Evolutionary conservation across 768 basidiomycete species (phyloP), one percentile per base, ranked within the genome.

Genomic region (Termitomyces sp.): DNA sequence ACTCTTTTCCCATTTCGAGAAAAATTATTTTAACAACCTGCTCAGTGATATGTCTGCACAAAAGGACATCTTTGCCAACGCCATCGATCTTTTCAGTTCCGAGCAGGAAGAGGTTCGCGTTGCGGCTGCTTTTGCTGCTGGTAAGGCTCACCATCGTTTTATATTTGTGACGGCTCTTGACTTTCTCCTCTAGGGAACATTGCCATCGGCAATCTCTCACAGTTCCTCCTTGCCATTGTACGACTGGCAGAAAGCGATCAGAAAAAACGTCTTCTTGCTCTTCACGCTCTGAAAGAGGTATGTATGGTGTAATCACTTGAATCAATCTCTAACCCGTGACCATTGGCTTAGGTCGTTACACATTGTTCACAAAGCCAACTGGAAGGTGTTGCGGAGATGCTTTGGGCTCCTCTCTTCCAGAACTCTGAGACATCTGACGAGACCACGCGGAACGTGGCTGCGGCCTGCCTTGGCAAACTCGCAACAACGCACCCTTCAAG

Each of bases 241-340:
- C 87, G 87, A 67, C 82, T 92, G 65, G 81, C 90, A 48, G 82
- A 92, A 73, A 83, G 78, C 11, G 87, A 94, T 69, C 80, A 84
- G 10, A 86, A 88, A 74, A 94, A 88, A 69, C 85, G 94, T 10
- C 73, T 98, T 37, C 77, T 98, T 29, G 88, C 94, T 10, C 80
- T 99, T 31, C 94, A 98, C 69, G 93, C 96, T 10, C 77, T 98
- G 54, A 97, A 97, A 74, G 96, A 98, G 83, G 92, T 89, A 25
- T 56, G 79, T 64, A 5, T 57, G n/a, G 10, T 10, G 45, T 25
- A 59, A 34, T 12, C 29, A 14, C 42, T 20, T 10, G 37, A 25
- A 48, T 17, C 17, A 34, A 2, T 34, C 14, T 34, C 9, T 34
- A 38, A 59, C 58, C 14, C 42, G 20, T 25, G 1, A 54, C 20